Evolutionary conservation across 257 asterid genomes (phyloP), one percentile per base, ranked within the genome.

Genomic region (Capsicum baccatum): DNA sequence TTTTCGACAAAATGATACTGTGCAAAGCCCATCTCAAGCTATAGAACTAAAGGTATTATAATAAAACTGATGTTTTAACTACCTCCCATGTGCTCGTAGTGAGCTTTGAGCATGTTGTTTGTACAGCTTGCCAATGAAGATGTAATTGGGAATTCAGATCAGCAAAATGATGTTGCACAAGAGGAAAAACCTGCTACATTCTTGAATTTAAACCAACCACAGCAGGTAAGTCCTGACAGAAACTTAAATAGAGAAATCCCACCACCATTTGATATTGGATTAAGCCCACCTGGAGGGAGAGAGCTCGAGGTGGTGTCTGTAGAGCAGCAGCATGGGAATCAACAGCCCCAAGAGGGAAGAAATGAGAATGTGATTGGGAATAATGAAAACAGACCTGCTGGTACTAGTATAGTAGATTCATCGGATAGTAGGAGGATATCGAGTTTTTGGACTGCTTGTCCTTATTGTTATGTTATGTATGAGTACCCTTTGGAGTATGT

Each of bases 401-500:
- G 91, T 62, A 19, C 86, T 79, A 67, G 50, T n/a, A 63, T 54
- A 80, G 62, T 83, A 70, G 92, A 79, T 62, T 89, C 47, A 10
- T 78, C 71, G 63, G 66, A 83, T 12, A 86, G 87, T 12, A 86
- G 87, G 68, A 56, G 54, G 83, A 79, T 57, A 15, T 70, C 83
- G 2, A 84, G 86, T 83, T 90, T 93, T 81, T 93, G 97, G 96
- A 93, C 94, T 19, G 89, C 97, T 0, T 94, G 98, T 54, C 97
- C 98, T 5, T 93, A 94, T 64, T 96, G 99, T 73, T 96, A 86
- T 81, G 89, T 91, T 69, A 92, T 96, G 97, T 93, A 89, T n/a
- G 97, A 94, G 91, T 93, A 93, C 87, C 94, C 94, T 79, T 83
- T 54, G 83, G 67, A 86, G 82, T 96, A 96, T 83, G 85, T 67